These are phyloP conservation scores for Arachnomyces sp. DNA, from an alignment of 2,329 filamentous ascomycete species.

Conservation along the genomic window DNA sequence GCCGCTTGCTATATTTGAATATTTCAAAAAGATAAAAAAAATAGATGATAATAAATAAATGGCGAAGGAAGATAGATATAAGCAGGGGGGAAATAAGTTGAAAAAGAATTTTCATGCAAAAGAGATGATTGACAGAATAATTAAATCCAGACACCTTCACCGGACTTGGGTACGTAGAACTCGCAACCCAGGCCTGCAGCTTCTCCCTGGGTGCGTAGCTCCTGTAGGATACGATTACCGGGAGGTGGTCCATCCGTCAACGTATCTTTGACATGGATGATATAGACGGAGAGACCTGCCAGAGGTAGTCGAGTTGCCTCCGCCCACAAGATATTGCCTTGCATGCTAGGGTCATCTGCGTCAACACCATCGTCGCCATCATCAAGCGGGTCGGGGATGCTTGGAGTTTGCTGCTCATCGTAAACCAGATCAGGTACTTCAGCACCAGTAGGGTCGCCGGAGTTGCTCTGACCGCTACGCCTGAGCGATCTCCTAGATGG, in stretches of 20 bases:
- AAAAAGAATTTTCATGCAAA: no score
- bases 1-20: no score
- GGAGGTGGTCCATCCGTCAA: constrained; percentile 62
- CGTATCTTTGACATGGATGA: constrained; percentile 91
- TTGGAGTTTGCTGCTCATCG: constrained; percentile 5
- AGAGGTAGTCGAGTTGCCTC: constrained; percentile 44
- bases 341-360: constrained; percentile 1
- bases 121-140: neutral
- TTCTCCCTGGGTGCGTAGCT: constrained; percentile 61
- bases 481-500: no score
- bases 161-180: constrained; percentile 64
- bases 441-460: constrained; percentile 1
- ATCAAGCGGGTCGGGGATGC: constrained; percentile 11
- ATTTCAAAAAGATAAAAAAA: constrained; percentile 1
- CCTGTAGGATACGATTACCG: constrained; percentile 59
- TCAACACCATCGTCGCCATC: constrained; percentile 7
- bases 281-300: constrained; percentile 66
- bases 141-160: constrained; percentile 48
- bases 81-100: no score
- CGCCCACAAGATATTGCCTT: constrained; percentile 10
- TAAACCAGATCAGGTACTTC: constrained; percentile 7
- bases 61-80: no score
- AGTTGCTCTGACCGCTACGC: neutral
- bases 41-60: constrained; percentile 2
- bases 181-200: constrained; percentile 65